Evolutionary conservation across 1,139 yeast genomes (phyloP), one percentile per base, ranked within the genome.

Genomic region (Tardiomyces depauwii): DNA sequence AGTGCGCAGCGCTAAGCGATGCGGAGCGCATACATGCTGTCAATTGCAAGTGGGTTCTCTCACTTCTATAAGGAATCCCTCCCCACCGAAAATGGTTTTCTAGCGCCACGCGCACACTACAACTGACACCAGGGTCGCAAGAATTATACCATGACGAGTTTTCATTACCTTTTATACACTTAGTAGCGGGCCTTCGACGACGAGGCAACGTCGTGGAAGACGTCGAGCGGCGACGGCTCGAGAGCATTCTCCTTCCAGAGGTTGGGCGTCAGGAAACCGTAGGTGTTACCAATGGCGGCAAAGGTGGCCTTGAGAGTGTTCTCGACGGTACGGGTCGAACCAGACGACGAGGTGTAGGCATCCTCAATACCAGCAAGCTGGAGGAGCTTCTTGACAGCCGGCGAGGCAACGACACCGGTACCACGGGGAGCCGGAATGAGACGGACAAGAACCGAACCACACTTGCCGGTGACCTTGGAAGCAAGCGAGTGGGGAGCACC

Each of bases 391-490:
- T 88, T 91, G 73, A 91, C 97, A 63, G 95, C 96, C 73, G 98
- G 98, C 63, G 98, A 93, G 70, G 99, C 99, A 65, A 91, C 96
- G 70, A 91, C 87, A 83, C 97, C 97, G 73, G 95, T 88, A 89
- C 99, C 99, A 82, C 99, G 93, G 82, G 99, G 98, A 63, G 99
- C 99, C 74, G 99, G 99, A 70, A 91, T 89, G 72, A 91, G 84
- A 85, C 97, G 89, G 63, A 88, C 95, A 57, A 82, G 73, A 69
- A 91, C 97, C 74, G 97, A 89, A 81, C 97, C 97, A 80, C 96
- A 89, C 87, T 88, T 89, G 80, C 97, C 97, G 61, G 97, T 84
- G 70, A 89, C 87, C 88, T 91, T 91, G 77, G 83, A 77, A 68
- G 96, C 93, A 71, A 91, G 83, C 61, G 98, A 86, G 85, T 91